Conservation (phyloP, 2,329 filamentous ascomycete species). For the Lomentospora prolificans region DNA sequence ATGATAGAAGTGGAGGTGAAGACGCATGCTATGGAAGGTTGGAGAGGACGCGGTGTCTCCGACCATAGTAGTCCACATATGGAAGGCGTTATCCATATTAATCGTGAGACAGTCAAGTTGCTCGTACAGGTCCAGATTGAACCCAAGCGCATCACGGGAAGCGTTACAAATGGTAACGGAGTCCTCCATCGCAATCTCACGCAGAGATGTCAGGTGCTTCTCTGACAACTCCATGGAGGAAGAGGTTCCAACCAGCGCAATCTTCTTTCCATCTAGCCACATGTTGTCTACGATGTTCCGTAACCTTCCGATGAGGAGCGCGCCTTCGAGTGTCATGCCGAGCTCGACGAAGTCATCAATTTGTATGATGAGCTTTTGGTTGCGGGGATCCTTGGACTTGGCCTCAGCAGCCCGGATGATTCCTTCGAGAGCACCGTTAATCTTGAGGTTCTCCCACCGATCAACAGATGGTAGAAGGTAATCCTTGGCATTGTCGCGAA, state of each 20-base stretch:
- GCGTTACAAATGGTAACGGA: constrained; percentile 20
- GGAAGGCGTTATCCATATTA: constrained; percentile 36
- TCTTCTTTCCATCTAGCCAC: constrained; percentile 59
- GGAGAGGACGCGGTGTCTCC: constrained; percentile 16
- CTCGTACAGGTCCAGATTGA: constrained; percentile 14
- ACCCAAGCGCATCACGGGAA: constrained; percentile 9
- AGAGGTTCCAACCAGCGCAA: constrained; percentile 75
- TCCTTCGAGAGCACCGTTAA: constrained; percentile 45
- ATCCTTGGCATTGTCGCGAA: constrained; percentile 24
- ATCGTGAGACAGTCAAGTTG: constrained; percentile 30
- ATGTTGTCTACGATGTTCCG: constrained; percentile 61
- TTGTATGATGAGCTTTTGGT: constrained; percentile 58
- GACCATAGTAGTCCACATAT: constrained; percentile 33
- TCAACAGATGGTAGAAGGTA: constrained; percentile 26
- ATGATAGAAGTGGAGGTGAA: constrained; percentile 5
- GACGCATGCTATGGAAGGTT: constrained; percentile 12
- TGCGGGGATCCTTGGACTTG: constrained; percentile 20
- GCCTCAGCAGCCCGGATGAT: constrained; percentile 39
- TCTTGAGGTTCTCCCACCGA: constrained; percentile 53
- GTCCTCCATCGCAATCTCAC: constrained; percentile 29
- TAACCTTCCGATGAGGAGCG: constrained; percentile 58
- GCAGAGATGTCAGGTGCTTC: constrained; percentile 29
- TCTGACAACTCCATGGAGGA: constrained; percentile 40
- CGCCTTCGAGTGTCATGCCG: constrained; percentile 56
- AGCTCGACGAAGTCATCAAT: constrained; percentile 76